A percentile compares a stretch with the other conserved stretches of the same genome.
phyloP scores from a whole-genome alignment of 352 stramenopile genomes.

The Phytopythium oedochilum region DNA sequence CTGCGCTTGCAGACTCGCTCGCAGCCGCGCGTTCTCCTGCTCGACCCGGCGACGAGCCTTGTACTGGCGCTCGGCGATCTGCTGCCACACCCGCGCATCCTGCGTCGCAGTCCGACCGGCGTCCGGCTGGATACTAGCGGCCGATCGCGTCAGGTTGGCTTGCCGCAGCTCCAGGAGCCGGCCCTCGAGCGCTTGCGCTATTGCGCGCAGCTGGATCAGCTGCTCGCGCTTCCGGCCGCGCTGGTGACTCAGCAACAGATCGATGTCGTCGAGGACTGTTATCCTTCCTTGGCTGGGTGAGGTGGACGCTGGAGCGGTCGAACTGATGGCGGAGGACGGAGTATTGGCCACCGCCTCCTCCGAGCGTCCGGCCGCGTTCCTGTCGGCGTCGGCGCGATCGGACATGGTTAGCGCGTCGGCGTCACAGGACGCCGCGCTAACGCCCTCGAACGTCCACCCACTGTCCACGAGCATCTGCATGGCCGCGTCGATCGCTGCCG shows the following conservation, averaged over 20 bases:
- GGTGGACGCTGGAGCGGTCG: not conserved
- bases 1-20: conserved; percentile 3
- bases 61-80: conserved; percentile 8
- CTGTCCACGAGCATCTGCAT: conserved; percentile 9
- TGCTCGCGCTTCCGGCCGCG: conserved; percentile 19
- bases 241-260: conserved; percentile 2
- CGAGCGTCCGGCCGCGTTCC: no score
- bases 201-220: conserved; percentile 14
- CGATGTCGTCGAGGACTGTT: not conserved
- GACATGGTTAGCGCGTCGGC: not conserved
- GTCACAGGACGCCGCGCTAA: not conserved
- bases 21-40: conserved; percentile 4
- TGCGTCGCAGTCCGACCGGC: not conserved
- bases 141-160: not conserved
- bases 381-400: not conserved
- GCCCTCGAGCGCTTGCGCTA: conserved; percentile 14
- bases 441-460: conserved; percentile 4
- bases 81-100: not conserved
- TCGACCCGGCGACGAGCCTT: conserved; percentile 3
- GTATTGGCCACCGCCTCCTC: no score
- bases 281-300: not conserved
- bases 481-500: conserved; percentile 1
- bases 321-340: not conserved
- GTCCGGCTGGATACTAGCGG: no score
- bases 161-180: conserved; percentile 6